Evolutionary conservation across 495 filamentous ascomycete genomes (phyloP), one percentile per base, ranked within the genome.

Genomic region (Trypethelium eluteriae): DNA sequence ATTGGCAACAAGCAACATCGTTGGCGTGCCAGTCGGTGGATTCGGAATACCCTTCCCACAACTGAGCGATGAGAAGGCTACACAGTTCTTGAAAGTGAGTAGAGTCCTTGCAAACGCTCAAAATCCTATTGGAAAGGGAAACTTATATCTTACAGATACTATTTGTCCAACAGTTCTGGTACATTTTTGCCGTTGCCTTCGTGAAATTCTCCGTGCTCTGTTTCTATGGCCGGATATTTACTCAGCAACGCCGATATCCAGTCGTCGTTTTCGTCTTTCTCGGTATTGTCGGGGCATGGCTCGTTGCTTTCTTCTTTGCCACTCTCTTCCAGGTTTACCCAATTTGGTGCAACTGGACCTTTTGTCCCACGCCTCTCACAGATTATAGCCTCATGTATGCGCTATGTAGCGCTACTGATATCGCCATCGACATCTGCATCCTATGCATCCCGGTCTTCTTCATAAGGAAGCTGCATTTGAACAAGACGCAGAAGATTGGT

Each of bases 301-400:
- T 59, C 3, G 32, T 59, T 14, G n/a, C 53, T 9, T 59, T 59
- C 53, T 59, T 59, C 53, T 59, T 59, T 36, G 53, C 14, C 32
- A 59, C 53, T 10, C 53, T 59, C 18, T 59, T 59, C 53, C 53
- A 59, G 14, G 53, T 59, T 6, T 59, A 59, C 36, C 53, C 53
- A 36, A 59, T 59, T 32, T 34, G 32, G 53, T 59, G 53, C 32
- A 59, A 59, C 18, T 59, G 53, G 53, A 59, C 53, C 53, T 34
- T n/a, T 36, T 59, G 53, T 14, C 53, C 53, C 14, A 32, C 3
- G 9, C 53, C 53, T 7, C 53, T 59, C 14, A 59, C 53, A 59
- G 53, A 59, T 2, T 59, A 59, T 32, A 59, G 53, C 53, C 53
- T 59, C 53, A 59, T 59, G 53, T 59, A 59, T 36, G 53, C 32